Base-by-base conservation (phyloP, 2,329 filamentous ascomycete genomes). In the Thermoascus crustaceus region DNA sequence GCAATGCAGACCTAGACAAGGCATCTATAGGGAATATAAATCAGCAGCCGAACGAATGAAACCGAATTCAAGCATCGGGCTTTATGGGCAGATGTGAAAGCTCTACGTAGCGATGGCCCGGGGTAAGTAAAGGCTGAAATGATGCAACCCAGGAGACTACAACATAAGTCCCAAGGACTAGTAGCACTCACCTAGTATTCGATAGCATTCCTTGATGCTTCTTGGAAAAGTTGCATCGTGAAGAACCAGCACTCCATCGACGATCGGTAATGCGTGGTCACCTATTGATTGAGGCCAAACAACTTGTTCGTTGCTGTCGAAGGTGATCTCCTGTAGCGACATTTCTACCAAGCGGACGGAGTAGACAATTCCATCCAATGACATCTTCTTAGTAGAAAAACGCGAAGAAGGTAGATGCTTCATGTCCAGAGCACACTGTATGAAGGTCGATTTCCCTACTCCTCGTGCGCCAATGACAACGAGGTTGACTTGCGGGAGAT, bases 171-270 rank as follows among this genome's bases (percentile, higher is more conserved):
- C n/a, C n/a, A n/a, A n/a, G 33, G 30, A 19, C 5, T 34, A 26
- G 22, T 40, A n/a, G n/a, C n/a, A 76, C 82, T 75, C 72, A 94
- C 88, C 78, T 56, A 94, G 69, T 43, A 85, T 78, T 49, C 82
- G 75, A 25, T 84, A 80, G 36, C 94, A 69, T 41, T 82, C 76
- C 40, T 73, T 72, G 49, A 94, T 76, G 55, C 80, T 89, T 41
- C 80, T 76, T 48, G 77, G 73, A 56, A 84, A 82, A 60, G 79
- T 84, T 29, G 93, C 82, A 71, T 95, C 85, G 69, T 94, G 94
- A 32, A 96, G 67, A 39, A 89, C 76, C 48, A 95, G 66, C 30
- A 84, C 86, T 13, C 84, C 89, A 52, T 96, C 85, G 52, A 94
- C 75, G 25, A 72, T 74, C 32, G 86, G 85, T 40, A 85, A 71